A percentile compares a stretch with the other conserved stretches of the same genome.
phyloP scores from a whole-genome alignment of 768 basidiomycete genomes.

The Pleurotus ostreatus region DNA sequence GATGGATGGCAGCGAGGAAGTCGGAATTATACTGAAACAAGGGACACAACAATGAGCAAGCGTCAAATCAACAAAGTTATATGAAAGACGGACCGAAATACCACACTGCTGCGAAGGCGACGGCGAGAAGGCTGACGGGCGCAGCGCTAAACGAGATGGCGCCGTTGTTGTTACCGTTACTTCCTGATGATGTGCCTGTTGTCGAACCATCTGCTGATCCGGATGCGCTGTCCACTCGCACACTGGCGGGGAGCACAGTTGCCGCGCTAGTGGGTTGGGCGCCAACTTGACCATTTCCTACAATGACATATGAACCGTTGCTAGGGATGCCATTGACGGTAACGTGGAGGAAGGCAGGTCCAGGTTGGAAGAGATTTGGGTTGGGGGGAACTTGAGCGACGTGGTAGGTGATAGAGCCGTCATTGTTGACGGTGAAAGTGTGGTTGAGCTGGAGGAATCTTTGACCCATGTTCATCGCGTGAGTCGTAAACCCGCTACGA shows the following conservation, averaged over 20 bases:
- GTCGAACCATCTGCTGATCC: slow-evolving; percentile 28
- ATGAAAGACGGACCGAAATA: background rate
- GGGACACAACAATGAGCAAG: background rate
- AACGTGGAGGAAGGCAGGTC: slow-evolving; percentile 69
- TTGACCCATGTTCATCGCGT: slow-evolving; percentile 88
- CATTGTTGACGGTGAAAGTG: slow-evolving; percentile 69
- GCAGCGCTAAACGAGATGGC: slow-evolving; percentile 17
- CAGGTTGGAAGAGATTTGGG: slow-evolving; percentile 81
- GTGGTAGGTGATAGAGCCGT: slow-evolving; percentile 75
- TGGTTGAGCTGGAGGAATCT: slow-evolving; percentile 68
- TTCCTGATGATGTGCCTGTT: slow-evolving; percentile 4
- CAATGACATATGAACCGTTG: slow-evolving; percentile 59
- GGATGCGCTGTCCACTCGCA: slow-evolving; percentile 37
- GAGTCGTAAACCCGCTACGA: slow-evolving; percentile 81
- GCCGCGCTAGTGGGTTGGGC: slow-evolving; percentile 44
- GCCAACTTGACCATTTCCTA: slow-evolving; percentile 66
- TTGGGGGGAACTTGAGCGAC: slow-evolving; percentile 82
- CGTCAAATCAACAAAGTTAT: background rate
- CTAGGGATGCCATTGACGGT: slow-evolving; percentile 73
- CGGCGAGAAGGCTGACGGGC: background rate
- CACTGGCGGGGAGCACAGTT: slow-evolving; percentile 45
- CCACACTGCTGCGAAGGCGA: background rate
- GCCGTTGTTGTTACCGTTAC: slow-evolving; percentile 12
- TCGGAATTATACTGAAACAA: background rate
- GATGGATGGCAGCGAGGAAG: background rate